A percentile compares a stretch with the other conserved stretches of the same genome.
Evolutionary conservation across 306 rosid genomes (phyloP).

Genomic region (Quercus engelmannii): DNA sequence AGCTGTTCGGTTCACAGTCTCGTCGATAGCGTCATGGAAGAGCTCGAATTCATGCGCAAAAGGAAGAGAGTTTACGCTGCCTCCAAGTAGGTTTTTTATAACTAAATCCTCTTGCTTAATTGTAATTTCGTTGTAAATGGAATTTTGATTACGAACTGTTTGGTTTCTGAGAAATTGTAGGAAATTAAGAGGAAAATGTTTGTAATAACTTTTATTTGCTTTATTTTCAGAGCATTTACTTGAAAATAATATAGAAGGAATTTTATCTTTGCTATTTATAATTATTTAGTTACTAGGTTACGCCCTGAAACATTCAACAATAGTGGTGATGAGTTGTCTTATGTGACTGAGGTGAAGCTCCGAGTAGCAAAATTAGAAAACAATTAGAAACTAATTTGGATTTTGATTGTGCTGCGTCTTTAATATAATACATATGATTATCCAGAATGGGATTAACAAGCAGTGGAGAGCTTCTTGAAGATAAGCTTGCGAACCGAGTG

Average conservation of each 20-base stretch:
- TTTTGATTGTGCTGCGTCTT: neutral
- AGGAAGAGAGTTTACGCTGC: constrained; percentile 44
- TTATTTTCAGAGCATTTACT: neutral
- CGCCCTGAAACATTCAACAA: no score
- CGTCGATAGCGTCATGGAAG: constrained; percentile 61
- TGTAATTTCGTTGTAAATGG: neutral
- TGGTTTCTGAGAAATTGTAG: constrained; percentile 4
- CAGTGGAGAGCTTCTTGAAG: constrained; percentile 59
- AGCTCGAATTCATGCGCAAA: constrained; percentile 45
- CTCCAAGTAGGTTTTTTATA: constrained; percentile 39
- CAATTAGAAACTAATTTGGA: neutral
- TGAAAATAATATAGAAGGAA: neutral
- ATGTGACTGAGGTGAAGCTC: no score
- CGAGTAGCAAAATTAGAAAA: no score
- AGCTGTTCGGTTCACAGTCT: constrained; percentile 52
- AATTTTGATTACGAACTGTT: neutral
- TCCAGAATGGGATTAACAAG: constrained; percentile 49
- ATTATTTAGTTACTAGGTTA: no score
- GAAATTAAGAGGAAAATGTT: neutral
- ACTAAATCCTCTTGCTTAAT: neutral
- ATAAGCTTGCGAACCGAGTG: constrained; percentile 53
- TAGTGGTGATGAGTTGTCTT: no score
- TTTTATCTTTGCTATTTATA: no score
- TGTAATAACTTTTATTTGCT: neutral
- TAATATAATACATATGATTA: neutral